These are phyloP conservation scores for Naganishia vaughanmartiniae DNA, from an alignment of 768 basidiomycete species.

Conservation along the genomic window DNA sequence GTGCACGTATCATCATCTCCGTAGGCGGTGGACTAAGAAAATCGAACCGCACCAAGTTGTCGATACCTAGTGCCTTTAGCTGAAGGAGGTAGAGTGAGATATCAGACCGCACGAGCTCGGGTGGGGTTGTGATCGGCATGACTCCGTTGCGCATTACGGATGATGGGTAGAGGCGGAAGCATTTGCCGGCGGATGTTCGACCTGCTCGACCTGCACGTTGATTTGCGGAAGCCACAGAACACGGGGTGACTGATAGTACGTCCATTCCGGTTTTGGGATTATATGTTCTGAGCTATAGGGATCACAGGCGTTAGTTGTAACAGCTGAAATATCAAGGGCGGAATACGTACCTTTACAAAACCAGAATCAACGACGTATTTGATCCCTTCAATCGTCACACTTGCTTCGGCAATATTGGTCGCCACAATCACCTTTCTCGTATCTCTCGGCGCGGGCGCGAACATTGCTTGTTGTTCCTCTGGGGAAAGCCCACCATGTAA, in stretches of 20 bases:
- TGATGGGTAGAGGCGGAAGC: conserved; percentile 83
- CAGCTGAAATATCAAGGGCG: not conserved
- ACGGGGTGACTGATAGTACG: conserved; percentile 75
- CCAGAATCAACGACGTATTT: conserved; percentile 91
- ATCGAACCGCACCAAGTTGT: conserved; percentile 87
- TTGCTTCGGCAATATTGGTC: conserved; percentile 97
- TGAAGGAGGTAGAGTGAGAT: conserved; percentile 88
- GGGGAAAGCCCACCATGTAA: conserved; percentile 85
- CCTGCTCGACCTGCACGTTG: conserved; percentile 95
- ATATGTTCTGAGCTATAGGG: conserved; percentile 73
- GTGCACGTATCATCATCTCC: conserved; percentile 75
- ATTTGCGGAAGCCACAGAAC: conserved; percentile 81
- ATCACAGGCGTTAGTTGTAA: not conserved
- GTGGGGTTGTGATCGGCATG: conserved; percentile 70
- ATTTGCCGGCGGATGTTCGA: conserved; percentile 84
- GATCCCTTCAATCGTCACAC: conserved; percentile 93
- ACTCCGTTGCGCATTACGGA: conserved; percentile 56
- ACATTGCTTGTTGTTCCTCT: conserved; percentile 82
- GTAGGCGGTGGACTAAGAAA: conserved; percentile 88
- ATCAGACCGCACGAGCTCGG: conserved; percentile 88
- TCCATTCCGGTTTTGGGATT: conserved; percentile 83
- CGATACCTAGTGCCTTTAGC: conserved; percentile 88
- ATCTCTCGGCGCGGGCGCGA: conserved; percentile 70
- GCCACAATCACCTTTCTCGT: conserved; percentile 84
- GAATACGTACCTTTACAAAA: conserved; percentile 75